Conservation (phyloP, 352 stramenopile species). For the Phytopythium ostracodes region DNA sequence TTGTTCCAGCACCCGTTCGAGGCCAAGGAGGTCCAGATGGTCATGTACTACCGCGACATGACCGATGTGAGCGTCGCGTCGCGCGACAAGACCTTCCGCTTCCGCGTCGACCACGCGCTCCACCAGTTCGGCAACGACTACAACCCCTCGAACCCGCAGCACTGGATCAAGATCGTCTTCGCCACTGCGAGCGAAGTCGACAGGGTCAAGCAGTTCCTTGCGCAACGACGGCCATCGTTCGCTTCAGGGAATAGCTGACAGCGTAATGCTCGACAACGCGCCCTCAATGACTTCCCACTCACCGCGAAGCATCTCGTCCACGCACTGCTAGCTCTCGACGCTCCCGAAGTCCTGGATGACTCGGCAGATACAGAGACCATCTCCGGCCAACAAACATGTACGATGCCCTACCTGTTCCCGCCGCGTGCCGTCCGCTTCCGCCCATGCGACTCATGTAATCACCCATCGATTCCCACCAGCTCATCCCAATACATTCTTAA, state of each 20-base stretch:
- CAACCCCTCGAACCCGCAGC: conserved; percentile 46
- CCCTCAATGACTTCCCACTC: no score
- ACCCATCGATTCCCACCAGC: not conserved
- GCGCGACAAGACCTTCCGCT: conserved; percentile 39
- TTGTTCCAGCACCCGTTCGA: conserved; percentile 73
- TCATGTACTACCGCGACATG: conserved; percentile 81
- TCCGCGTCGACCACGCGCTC: conserved; percentile 35
- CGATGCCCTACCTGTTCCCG: not conserved
- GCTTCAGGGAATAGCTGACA: not conserved
- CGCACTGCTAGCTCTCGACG: no score
- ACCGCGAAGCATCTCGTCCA: no score
- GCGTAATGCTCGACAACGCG: not conserved
- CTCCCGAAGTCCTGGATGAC: not conserved
- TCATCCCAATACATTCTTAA: conserved; percentile 4
- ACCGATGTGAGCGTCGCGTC: conserved; percentile 32
- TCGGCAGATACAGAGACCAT: not conserved
- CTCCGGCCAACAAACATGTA: not conserved
- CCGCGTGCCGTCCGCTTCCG: not conserved
- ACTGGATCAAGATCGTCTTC: conserved; percentile 52
- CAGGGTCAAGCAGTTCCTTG: conserved; percentile 40
- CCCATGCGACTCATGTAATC: not conserved
- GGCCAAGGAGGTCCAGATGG: conserved; percentile 60
- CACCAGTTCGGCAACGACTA: conserved; percentile 69
- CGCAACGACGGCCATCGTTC: not conserved
- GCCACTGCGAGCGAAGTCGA: conserved; percentile 37